Evolutionary conservation across 768 basidiomycete species (phyloP).

Genomic region (Hortiboletus campestris): DNA sequence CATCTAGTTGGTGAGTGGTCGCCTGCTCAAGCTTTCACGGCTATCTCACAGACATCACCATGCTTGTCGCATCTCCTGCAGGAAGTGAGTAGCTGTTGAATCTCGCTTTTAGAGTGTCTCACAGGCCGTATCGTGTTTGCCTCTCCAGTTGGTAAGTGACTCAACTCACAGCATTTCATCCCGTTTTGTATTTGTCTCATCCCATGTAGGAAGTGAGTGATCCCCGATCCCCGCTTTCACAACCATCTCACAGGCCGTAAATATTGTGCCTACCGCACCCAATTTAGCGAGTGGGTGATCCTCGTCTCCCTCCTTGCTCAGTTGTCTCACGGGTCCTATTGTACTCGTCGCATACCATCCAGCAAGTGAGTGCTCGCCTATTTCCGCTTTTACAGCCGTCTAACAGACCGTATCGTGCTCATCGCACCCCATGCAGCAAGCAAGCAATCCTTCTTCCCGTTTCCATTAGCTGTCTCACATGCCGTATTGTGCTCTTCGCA

Average conservation of each 20-base stretch:
- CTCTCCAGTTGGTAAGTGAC: neutral
- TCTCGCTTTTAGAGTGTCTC: neutral
- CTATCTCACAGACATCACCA: neutral
- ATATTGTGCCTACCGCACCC: neutral
- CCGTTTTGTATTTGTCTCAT: neutral
- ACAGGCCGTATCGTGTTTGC: too few relatives aligned
- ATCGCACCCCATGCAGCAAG: neutral
- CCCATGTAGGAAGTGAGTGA: neutral
- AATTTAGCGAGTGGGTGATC: neutral
- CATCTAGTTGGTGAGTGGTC: neutral
- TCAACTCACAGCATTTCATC: too few relatives aligned
- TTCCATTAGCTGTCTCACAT: neutral
- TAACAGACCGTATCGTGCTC: neutral
- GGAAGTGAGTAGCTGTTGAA: neutral
- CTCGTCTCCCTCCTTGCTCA: neutral
- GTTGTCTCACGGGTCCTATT: neutral
- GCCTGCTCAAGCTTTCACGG: neutral
- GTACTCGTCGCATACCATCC: neutral
- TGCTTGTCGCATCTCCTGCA: neutral
- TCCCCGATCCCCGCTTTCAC: neutral
- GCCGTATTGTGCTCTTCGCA: neutral
- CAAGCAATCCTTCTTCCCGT: neutral
- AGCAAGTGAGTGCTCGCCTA: neutral
- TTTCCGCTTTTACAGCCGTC: neutral
- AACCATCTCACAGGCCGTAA: neutral